Percentiles rank a stretch among this genome's conserved stretches.
Conservation (phyloP, 2,329 filamentous ascomycete species). For the Colletotrichum costaricense region DNA sequence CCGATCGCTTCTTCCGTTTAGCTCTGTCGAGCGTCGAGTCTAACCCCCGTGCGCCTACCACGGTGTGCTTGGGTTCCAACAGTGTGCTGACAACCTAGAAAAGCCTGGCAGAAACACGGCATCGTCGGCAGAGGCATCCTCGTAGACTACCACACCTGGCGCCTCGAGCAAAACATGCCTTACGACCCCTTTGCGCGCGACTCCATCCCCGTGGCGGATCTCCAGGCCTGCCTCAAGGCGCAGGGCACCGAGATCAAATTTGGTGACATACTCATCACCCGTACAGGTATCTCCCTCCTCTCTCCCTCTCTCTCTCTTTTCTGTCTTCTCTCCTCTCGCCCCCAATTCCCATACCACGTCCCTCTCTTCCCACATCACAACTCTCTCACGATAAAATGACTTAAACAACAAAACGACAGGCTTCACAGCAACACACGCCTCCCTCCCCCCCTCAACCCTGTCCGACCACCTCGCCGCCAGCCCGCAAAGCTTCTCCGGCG, state of each 20-base stretch:
- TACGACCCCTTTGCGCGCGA: slow-evolving; percentile 36
- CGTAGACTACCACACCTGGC: slow-evolving; percentile 63
- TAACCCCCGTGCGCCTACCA: too few species aligned
- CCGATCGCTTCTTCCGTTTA: too few species aligned
- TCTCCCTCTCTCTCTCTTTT: too few species aligned
- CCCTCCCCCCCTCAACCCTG: slow-evolving; percentile 23
- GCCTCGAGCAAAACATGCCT: slow-evolving; percentile 45
- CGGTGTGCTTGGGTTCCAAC: too few species aligned
- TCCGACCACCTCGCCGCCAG: slow-evolving; percentile 7
- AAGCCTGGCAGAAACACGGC: slow-evolving; percentile 43
- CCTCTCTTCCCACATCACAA: background rate
- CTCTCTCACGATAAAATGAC: too few species aligned
- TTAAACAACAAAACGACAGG: background rate
- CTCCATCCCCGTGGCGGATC: slow-evolving; percentile 32
- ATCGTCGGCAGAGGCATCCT: slow-evolving; percentile 63
- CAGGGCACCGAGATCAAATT: slow-evolving; percentile 39
- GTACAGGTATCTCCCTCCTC: slow-evolving; percentile 47
- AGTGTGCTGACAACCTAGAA: background rate
- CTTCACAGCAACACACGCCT: slow-evolving; percentile 33
- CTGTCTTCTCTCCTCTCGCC: too few species aligned
- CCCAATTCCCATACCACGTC: background rate
- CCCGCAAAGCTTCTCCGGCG: slow-evolving; percentile 46
- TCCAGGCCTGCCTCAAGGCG: slow-evolving; percentile 33
- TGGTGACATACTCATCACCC: slow-evolving; percentile 69
- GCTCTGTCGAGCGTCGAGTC: too few species aligned